Conservation (phyloP, 495 filamentous ascomycete genomes). For the Penicillium subrubescens region DNA sequence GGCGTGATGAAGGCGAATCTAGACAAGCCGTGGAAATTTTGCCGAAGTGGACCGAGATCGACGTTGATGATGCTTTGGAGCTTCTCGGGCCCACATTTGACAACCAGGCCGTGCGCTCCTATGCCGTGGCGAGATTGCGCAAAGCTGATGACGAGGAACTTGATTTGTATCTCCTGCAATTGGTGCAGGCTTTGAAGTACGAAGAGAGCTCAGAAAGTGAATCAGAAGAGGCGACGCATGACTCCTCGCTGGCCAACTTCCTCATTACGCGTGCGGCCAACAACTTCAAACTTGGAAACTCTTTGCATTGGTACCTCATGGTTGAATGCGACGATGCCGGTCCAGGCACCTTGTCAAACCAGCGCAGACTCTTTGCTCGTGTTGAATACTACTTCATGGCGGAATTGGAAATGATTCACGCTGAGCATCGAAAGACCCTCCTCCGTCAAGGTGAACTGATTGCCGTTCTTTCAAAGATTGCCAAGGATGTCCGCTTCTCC, state of each 20-base stretch:
- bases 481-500: slow-evolving; percentile 83
- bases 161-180: slow-evolving; percentile 86
- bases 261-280: slow-evolving; percentile 81
- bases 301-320: slow-evolving; percentile 97
- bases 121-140: slow-evolving; percentile 87
- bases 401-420: slow-evolving; percentile 62
- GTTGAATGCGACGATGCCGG: slow-evolving; percentile 90
- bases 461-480: slow-evolving; percentile 82
- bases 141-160: slow-evolving; percentile 95
- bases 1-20: slow-evolving; percentile 83
- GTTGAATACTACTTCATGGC: slow-evolving; percentile 96
- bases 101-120: slow-evolving; percentile 82
- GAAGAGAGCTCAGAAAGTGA: slow-evolving; percentile 68
- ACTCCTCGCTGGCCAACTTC: slow-evolving; percentile 89
- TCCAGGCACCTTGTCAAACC: slow-evolving; percentile 65
- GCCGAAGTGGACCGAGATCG: slow-evolving; percentile 94
- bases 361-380: slow-evolving; percentile 82
- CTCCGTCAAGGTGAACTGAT: slow-evolving; percentile 89
- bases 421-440: slow-evolving; percentile 72
- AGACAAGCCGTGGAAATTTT: slow-evolving; percentile 88
- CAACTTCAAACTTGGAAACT: slow-evolving; percentile 90
- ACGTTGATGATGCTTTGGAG: slow-evolving; percentile 95
- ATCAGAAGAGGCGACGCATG: slow-evolving; percentile 64
- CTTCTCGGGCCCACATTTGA: slow-evolving; percentile 90
- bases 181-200: slow-evolving; percentile 96